Base-by-base conservation (phyloP, 2,329 filamentous ascomycete genomes). In the Clarireedia paspali region DNA sequence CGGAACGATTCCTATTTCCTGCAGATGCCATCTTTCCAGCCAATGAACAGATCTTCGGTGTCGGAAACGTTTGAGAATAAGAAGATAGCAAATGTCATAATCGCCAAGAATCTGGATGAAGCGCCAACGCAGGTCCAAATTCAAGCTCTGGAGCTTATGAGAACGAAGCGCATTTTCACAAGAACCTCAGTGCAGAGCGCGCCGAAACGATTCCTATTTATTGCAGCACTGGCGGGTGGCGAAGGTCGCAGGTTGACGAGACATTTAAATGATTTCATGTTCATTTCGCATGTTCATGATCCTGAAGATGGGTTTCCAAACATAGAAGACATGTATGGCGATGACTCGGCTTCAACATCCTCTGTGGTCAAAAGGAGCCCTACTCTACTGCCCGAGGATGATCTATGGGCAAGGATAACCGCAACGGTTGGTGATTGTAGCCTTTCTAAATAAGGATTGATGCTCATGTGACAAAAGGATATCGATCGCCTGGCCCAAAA, bases 211-310 rank as follows among this genome's bases (percentile, higher is more conserved):
- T 95, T 96, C 67, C 74, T 96, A 26, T 84, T 96, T 60, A 74
- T 96, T 30, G 86, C 89, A 1, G 74, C 95, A n/a, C 73, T 91
- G 1, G 75, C 71, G 20, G 77, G 72, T 42, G 75, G 75, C 2
- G 76, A 78, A 39, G 66, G 73, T 45, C 74, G 76, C 3, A 74
- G 73, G 50, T 74, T 85, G 50, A 78, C 75, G 23, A 72, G 71
- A 34, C 79, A 89, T 63, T 68, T 86, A 70, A 95, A 91, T 64
- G 90, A 97, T 57, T 83, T 88, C 61, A 86, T 97, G 62, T 89
- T 91, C 68, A 84, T 97, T 57, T 92, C 89, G 0, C 91, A 97
- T 70, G 89, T 85, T 73, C 91, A 97, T 66, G 80, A 85, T 56
- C 76, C 80, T 4, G 75, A 78, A 1, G 83, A 92, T 67, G 89